Evolutionary conservation across 495 filamentous ascomycete species (phyloP), one percentile per base, ranked within the genome.

Genomic region (Podospora appendiculata): DNA sequence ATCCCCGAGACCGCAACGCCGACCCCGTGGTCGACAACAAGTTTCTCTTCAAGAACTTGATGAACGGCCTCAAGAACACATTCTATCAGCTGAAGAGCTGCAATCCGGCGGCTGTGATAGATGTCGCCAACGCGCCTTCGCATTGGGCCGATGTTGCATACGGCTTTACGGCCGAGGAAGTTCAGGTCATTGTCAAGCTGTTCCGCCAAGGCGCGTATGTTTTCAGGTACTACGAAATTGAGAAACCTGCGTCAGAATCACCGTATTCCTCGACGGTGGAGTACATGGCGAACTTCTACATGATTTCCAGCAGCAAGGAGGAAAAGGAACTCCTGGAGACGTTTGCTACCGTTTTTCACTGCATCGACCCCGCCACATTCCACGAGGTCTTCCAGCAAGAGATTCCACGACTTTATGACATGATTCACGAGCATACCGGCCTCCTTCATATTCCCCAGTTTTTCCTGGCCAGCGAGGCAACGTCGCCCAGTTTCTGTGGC

Each of bases 1-100:
- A 89, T 60, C 90, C 93, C 9, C 83, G 93, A 16, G 94, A 99
- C 58, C 82, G 93, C 32, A 88, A 83, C 39, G 84, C 87, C 12
- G 91, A 96, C 66, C 92, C 94, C 0, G 89, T 97, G n/a, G 84
- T 86, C 19, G 94, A 99, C 64, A 99, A 97, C 69, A 93, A 97
- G 58, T 99, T 97, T 61, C 71, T 99, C 1, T 97, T 99, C 74
- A 94, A 89, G 70, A 99, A 96, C 58, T 72, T 99, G n/a, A 87
- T 99, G 74, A 94, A 94, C 60, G 94, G 94, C 0, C 70, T 99
- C 10, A 99, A 97, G 65, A 95, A 89, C 60, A 92, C 95, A 44
- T 90, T 99, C 68, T 96, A 96, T 59, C 89, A 95, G 62, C 74
- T 99, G 38, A 89, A 90, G 68, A 83, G 85, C 32, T 95, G 89